These are phyloP conservation scores for Toxoplasma gondii DNA, from an alignment of 169 alveolate species.

Conservation along the genomic window DNA sequence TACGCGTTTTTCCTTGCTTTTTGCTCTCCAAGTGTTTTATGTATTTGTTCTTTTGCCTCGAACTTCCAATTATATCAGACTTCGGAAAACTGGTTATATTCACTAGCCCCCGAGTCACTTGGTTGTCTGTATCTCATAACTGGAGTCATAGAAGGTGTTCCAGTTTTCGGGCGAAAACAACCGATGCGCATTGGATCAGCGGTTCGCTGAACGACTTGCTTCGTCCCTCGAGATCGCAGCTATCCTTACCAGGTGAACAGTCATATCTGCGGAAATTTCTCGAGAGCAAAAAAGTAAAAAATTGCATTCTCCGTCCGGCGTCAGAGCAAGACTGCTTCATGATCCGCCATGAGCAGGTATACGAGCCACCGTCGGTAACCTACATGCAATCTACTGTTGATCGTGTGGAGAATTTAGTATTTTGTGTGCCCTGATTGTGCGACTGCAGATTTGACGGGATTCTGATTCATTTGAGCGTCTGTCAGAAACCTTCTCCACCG, in stretches of 20 bases:
- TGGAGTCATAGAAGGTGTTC: neutral
- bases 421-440: no score
- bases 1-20: neutral
- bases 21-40: neutral
- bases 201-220: neutral
- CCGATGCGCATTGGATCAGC: neutral
- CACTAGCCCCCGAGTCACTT: neutral
- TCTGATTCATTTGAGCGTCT: no score
- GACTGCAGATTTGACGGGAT: no score
- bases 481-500: no score
- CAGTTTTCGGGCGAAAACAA: neutral
- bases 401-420: no score
- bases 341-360: neutral
- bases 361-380: neutral
- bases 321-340: neutral
- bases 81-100: neutral
- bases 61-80: neutral
- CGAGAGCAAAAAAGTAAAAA: neutral
- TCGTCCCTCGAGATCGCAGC: neutral
- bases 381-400: no score
- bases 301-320: neutral
- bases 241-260: neutral
- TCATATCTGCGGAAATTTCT: neutral
- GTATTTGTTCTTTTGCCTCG: neutral
- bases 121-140: no score